A percentile compares a stretch with the other conserved stretches of the same genome.
phyloP scores from a whole-genome alignment of 2,329 filamentous ascomycete genomes.

The Trichoderma sp. region DNA sequence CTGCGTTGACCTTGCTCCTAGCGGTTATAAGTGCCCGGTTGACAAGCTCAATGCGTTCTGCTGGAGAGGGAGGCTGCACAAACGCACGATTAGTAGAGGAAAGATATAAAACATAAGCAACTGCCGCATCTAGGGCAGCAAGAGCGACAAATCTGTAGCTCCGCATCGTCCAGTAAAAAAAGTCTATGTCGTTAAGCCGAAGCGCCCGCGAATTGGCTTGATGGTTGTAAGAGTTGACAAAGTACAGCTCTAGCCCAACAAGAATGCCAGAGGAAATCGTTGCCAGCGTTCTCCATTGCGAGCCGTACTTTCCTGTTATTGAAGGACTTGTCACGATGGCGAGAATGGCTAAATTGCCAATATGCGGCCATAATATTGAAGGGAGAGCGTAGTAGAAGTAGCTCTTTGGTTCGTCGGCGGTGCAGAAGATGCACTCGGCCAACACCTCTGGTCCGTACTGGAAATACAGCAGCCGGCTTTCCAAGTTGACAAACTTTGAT shows the following conservation, averaged over 20 bases:
- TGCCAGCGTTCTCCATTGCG: constrained; percentile 68
- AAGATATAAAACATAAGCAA: constrained; percentile 69
- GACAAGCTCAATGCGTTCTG: constrained; percentile 62
- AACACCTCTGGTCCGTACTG: constrained; percentile 75
- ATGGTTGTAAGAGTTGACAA: constrained; percentile 63
- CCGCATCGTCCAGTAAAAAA: constrained; percentile 68
- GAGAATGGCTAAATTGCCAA: constrained; percentile 70
- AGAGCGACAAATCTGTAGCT: constrained; percentile 62
- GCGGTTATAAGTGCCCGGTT: constrained; percentile 56
- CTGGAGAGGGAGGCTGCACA: constrained; percentile 55
- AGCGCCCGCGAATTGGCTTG: constrained; percentile 60
- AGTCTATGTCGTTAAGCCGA: constrained; percentile 61
- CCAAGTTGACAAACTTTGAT: constrained; percentile 64
- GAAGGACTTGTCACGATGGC: constrained; percentile 69
- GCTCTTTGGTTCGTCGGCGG: constrained; percentile 60
- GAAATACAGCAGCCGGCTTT: constrained; percentile 76
- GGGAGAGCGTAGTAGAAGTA: constrained; percentile 83
- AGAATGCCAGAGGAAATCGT: constrained; percentile 59
- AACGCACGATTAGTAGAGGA: constrained; percentile 79
- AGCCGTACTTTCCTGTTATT: constrained; percentile 60
- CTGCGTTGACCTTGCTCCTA: constrained; percentile 65
- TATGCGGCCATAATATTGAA: constrained; percentile 69
- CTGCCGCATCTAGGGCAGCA: constrained; percentile 57
- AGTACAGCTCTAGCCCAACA: constrained; percentile 62
- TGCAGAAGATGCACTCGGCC: constrained; percentile 78